Percentiles rank a stretch among this genome's conserved stretches.
These are phyloP conservation scores for Batrachochytrium dendrobatidis DNA, from an alignment of 371 early-diverging fungal species.

Conservation along the genomic window DNA sequence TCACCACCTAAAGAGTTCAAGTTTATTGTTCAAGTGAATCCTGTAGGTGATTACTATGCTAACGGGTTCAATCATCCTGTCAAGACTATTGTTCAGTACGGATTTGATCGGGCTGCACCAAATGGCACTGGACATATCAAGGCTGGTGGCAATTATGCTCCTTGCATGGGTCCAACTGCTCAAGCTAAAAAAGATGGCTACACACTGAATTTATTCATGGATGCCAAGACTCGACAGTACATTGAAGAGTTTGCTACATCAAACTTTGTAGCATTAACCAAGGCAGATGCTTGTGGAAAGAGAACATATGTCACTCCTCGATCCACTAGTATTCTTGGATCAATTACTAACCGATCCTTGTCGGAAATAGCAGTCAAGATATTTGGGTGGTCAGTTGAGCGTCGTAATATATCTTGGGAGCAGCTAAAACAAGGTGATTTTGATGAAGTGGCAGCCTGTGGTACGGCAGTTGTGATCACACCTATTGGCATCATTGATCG, in stretches of 20 bases:
- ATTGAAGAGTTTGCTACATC: slow-evolving; percentile 78
- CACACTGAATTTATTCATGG: slow-evolving; percentile 66
- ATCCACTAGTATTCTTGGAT: slow-evolving; percentile 54
- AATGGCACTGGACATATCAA: slow-evolving; percentile 56
- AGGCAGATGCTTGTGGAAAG: slow-evolving; percentile 41
- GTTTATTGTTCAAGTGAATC: slow-evolving; percentile 63
- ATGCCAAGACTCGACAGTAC: slow-evolving; percentile 54
- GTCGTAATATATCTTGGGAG: slow-evolving; percentile 46
- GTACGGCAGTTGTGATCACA: slow-evolving; percentile 74
- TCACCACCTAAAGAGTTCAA: slow-evolving; percentile 55
- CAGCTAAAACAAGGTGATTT: slow-evolving; percentile 56
- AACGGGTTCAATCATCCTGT: slow-evolving; percentile 61
- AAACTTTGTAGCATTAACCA: slow-evolving; percentile 69
- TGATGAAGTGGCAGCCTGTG: slow-evolving; percentile 67
- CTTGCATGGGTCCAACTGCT: slow-evolving; percentile 47
- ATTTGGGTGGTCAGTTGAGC: slow-evolving; percentile 64
- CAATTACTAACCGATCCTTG: slow-evolving; percentile 66
- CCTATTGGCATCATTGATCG: slow-evolving; percentile 65
- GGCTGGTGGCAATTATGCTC: slow-evolving; percentile 73
- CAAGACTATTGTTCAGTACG: slow-evolving; percentile 59
- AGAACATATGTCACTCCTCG: slow-evolving; percentile 66
- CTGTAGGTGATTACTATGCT: slow-evolving; percentile 55
- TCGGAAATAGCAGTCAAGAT: slow-evolving; percentile 51
- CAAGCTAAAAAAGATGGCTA: slow-evolving; percentile 59
- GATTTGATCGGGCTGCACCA: slow-evolving; percentile 60